Percentiles rank a stretch among this genome's conserved stretches.
Evolutionary conservation across 495 filamentous ascomycete genomes (phyloP).

Genomic region (Antarctomyces pellizariae): DNA sequence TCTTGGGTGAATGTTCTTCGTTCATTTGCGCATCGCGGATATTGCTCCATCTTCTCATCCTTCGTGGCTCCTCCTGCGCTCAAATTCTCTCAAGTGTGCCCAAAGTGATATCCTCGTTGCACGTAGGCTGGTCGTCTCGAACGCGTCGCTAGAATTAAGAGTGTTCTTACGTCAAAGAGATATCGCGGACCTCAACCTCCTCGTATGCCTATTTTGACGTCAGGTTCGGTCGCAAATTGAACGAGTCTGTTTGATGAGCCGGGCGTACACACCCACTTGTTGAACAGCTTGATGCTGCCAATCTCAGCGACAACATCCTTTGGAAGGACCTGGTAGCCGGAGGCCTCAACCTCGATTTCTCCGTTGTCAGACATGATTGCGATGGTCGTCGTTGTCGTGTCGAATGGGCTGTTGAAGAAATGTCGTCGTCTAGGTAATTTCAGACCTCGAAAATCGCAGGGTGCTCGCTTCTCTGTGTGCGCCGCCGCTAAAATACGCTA

Average conservation of each 20-base stretch:
- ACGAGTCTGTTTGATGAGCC: slow-evolving; percentile 1
- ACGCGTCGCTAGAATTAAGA: slow-evolving; percentile 2
- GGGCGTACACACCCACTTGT: slow-evolving; percentile 32
- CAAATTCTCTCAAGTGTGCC: no score
- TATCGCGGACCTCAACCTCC: slow-evolving; percentile 98
- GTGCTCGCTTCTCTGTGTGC: no score
- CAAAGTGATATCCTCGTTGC: no score
- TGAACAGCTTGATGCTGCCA: slow-evolving; percentile 95
- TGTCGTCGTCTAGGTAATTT: no score
- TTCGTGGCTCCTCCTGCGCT: not conserved
- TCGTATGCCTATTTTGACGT: slow-evolving; percentile 65
- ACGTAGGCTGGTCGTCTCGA: no score
- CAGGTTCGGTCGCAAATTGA: slow-evolving; percentile 11
- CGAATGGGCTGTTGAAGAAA: no score
- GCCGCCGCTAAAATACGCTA: no score
- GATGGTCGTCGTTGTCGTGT: not conserved
- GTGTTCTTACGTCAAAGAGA: slow-evolving; percentile 86
- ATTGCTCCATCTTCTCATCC: slow-evolving; percentile 1
- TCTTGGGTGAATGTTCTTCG: not conserved
- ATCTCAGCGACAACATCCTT: slow-evolving; percentile 83
- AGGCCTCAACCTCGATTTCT: slow-evolving; percentile 78
- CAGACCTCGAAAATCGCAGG: no score
- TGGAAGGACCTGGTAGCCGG: slow-evolving; percentile 61
- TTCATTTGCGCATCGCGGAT: slow-evolving; percentile 1
- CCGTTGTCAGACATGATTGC: slow-evolving; percentile 78